Conservation (phyloP, 2,329 filamentous ascomycete genomes). For the Colletotrichum nymphaeae region DNA sequence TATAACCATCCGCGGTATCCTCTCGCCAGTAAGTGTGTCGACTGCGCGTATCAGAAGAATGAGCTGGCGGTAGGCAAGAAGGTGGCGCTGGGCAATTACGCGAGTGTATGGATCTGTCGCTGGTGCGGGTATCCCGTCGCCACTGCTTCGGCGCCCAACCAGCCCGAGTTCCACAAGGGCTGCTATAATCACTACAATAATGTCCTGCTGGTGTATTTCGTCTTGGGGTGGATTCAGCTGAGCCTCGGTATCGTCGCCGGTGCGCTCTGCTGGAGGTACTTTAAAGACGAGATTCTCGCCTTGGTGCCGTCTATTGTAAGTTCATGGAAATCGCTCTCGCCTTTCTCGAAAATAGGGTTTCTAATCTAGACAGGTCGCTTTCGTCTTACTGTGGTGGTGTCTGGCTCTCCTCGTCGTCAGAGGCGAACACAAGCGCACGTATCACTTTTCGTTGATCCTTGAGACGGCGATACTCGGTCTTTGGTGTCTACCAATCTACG, state of each 20-base stretch:
- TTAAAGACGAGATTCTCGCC: slow-evolving; percentile 43
- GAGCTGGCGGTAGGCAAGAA: slow-evolving; percentile 51
- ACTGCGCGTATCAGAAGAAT: slow-evolving; percentile 48
- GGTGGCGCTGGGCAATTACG: slow-evolving; percentile 49
- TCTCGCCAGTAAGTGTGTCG: slow-evolving; percentile 52
- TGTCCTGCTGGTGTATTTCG: slow-evolving; percentile 50
- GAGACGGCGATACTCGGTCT: slow-evolving; percentile 50
- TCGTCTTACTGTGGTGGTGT: slow-evolving; percentile 49
- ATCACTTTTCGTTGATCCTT: slow-evolving; percentile 50
- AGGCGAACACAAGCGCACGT: slow-evolving; percentile 50
- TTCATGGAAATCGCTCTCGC: neutral
- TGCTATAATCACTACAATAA: slow-evolving; percentile 54
- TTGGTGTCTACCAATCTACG: slow-evolving; percentile 42
- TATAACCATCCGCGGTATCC: slow-evolving; percentile 47
- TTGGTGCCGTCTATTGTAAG: slow-evolving; percentile 50
- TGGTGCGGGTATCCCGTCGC: slow-evolving; percentile 57
- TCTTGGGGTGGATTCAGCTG: slow-evolving; percentile 52
- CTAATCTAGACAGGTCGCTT: slow-evolving; percentile 44
- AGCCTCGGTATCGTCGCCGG: slow-evolving; percentile 48
- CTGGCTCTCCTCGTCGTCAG: slow-evolving; percentile 48
- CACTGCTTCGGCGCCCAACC: slow-evolving; percentile 43
- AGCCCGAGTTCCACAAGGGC: slow-evolving; percentile 52
- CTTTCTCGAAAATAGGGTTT: neutral
- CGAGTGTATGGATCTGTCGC: slow-evolving; percentile 52
- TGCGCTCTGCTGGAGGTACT: slow-evolving; percentile 53